phyloP scores from a whole-genome alignment of 495 filamentous ascomycete genomes.

The Penicillium lividum region DNA sequence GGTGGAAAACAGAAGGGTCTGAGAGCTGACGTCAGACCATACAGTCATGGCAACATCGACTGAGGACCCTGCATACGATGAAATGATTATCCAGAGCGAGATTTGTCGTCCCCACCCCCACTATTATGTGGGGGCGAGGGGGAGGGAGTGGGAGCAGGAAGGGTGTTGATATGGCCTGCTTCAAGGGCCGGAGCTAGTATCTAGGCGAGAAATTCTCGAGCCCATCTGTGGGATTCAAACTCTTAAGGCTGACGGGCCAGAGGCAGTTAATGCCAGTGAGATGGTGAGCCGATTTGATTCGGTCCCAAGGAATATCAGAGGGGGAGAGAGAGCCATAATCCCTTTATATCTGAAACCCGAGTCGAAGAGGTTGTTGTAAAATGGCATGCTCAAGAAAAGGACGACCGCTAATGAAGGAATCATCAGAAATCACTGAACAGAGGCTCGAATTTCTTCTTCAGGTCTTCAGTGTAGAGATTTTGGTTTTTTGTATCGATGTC shows the following conservation, averaged over 20 bases:
- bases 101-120: not conserved
- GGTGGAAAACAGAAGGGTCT: not conserved
- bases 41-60: not conserved
- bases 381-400: conserved; percentile 8
- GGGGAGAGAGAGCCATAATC: not conserved
- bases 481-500: conserved; percentile 54
- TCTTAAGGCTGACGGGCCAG: not conserved
- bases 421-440: conserved; percentile 76
- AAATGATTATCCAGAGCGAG: not conserved
- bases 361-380: conserved; percentile 18
- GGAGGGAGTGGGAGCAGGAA: not conserved
- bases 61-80: not conserved
- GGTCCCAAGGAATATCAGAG: not conserved
- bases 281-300: not conserved
- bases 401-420: not conserved
- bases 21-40: not conserved
- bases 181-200: not conserved
- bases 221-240: not conserved
- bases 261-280: not conserved
- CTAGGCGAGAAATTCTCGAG: not conserved
- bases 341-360: not conserved
- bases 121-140: not conserved
- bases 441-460: conserved; percentile 72
- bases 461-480: conserved; percentile 68
- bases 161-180: not conserved